Evolutionary conservation across 164 flowering plant genomes (phyloP).

Genomic region (Liriodendron chinense): DNA sequence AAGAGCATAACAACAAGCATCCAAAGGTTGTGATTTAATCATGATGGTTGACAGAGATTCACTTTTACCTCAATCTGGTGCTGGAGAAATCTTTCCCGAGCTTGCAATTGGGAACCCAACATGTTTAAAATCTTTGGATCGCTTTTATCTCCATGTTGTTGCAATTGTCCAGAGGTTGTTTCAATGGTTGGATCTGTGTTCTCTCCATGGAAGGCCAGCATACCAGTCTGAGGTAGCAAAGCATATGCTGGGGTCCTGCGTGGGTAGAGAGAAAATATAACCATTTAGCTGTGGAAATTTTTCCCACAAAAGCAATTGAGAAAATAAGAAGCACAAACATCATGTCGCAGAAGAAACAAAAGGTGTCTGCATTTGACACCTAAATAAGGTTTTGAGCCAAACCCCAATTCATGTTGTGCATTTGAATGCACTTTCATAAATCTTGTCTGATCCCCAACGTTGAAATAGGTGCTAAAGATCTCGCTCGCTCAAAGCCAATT

Average conservation of each 20-base stretch:
- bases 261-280: slow-evolving; percentile 1
- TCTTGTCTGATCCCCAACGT: too few species aligned
- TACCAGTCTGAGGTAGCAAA: slow-evolving; percentile 33
- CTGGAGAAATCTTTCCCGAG: slow-evolving; percentile 38
- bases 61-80: slow-evolving; percentile 60
- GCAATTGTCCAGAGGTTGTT: slow-evolving; percentile 20
- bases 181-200: slow-evolving; percentile 22
- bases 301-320: too few species aligned
- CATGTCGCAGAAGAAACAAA: not conserved
- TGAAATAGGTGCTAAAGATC: too few species aligned
- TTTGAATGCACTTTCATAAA: too few species aligned
- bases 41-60: not conserved
- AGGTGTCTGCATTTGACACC: not conserved
- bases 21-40: not conserved
- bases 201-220: slow-evolving; percentile 17
- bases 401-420: too few species aligned
- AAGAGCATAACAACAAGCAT: not conserved
- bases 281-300: not conserved
- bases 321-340: not conserved
- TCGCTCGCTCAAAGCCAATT: too few species aligned
- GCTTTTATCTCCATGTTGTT: slow-evolving; percentile 2
- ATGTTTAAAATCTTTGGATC: slow-evolving; percentile 22
- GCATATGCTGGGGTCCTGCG: slow-evolving; percentile 64
- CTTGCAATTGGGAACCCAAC: slow-evolving; percentile 38
- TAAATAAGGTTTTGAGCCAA: not conserved